Base-by-base conservation (phyloP, 1,284 basidiomycete species). In the Spongispora temasekensis region DNA sequence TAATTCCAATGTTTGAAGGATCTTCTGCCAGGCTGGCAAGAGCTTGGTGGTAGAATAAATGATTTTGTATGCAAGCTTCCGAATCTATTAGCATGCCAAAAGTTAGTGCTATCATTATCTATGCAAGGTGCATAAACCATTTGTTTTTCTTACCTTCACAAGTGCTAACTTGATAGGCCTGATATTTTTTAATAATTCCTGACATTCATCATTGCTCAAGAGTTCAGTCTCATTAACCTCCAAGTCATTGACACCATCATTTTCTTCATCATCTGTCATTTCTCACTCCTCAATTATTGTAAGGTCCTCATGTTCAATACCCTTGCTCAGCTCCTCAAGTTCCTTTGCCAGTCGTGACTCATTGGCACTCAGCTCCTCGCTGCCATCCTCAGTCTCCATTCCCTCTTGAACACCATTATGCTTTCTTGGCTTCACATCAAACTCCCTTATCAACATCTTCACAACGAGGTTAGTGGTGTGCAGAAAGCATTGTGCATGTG, bases 71-170 rank as follows among this genome's bases (percentile, higher is more conserved):
- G n/a, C n/a, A n/a, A n/a, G n/a, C n/a, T n/a, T n/a, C n/a, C n/a
- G n/a, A n/a, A n/a, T n/a, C n/a, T n/a, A n/a, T n/a, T n/a, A n/a
- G n/a, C n/a, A 32, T 32, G 31, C 31, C 44, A 44, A 28, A 48
- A 17, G 17, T 56, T 13, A 55, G n/a, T 32, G 27, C n/a, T n/a
- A n/a, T n/a, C n/a, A n/a, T n/a, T n/a, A n/a, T n/a, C 13, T 35
- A 31, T 31, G 27, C 15, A 35, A 28, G 23, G 30, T 46, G 3
- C 40, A 10, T 42, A 27, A 42, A 62, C 61, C 50, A 61, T 61
- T n/a, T n/a, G n/a, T n/a, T n/a, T n/a, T n/a, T n/a, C n/a, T n/a
- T n/a, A n/a, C n/a, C n/a, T n/a, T n/a, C 27, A 57, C 17, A 12
- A 62, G 51, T 21, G 32, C 61, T 37, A 56, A 56, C 28, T 53